Base-by-base conservation (phyloP, 2,329 filamentous ascomycete genomes). In the Microdochium nivale region DNA sequence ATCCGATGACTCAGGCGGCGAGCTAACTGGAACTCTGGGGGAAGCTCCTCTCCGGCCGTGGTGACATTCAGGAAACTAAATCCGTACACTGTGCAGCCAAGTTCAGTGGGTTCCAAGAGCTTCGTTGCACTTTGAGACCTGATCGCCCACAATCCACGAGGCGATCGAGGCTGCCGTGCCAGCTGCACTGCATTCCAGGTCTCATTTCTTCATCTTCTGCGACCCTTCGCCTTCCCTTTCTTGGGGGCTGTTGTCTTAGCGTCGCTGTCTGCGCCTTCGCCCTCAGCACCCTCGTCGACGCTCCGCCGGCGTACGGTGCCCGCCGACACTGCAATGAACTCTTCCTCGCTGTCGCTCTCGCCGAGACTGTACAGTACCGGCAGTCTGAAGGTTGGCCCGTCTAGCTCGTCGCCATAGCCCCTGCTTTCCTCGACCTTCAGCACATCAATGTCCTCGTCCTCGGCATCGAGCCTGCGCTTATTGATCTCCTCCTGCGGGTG, bases 261-360 rank as follows among this genome's bases (percentile, higher is more conserved):
- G 47, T 73, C 72, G 25, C 67, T 72, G 2, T 66, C 71, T 25
- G 75, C 75, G 19, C 69, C 73, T 52, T 83, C 79, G 30, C 81
- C 81, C 60, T 84, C 82, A 57, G 85, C 77, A 48, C 81, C 81
- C 52, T 87, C 84, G 1, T 88, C 88, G 11, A 89, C 84, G 65
- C 89, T 96, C 65, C 90, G 87, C 53, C 90, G 80, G 58, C 92
- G 80, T 78, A 95, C 92, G 47, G 94, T 95, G 11, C 92, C 92
- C 1, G 81, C 80, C 19, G 79, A 81, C 23, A 86, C 80, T 3
- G 79, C 74, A 25, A 86, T 71, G 54, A 85, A 84, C 63, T 99
- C 95, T 61, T 99, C 94, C 63, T 96, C 94, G 63, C 89, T 96
- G 63, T 97, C 94, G 60, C 89, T 96, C 61, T 95, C 90, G 48